Conservation (phyloP, 2,329 filamentous ascomycete species). For the Raffaelea ambrosiae region DNA sequence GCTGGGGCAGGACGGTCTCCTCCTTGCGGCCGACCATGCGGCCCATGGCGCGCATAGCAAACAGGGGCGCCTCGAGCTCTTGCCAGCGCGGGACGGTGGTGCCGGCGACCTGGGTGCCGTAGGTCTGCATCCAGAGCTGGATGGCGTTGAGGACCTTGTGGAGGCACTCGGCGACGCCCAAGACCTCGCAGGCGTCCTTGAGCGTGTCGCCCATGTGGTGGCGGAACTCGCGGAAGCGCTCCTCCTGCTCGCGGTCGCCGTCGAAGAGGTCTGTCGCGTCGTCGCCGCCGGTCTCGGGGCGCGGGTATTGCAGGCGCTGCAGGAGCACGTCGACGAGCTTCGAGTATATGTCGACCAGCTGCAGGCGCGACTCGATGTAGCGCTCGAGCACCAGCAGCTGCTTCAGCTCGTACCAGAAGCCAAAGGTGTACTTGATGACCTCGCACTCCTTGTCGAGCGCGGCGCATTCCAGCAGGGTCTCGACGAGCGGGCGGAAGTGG, state of each 20-base stretch:
- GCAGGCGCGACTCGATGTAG: constrained; percentile 72
- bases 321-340: constrained; percentile 90
- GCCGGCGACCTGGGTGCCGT: constrained; percentile 61
- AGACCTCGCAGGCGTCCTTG: constrained; percentile 94
- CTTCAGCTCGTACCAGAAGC: constrained; percentile 98
- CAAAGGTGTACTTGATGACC: constrained; percentile 87
- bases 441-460: constrained; percentile 81
- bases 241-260: constrained; percentile 89
- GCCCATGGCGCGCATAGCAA: constrained; percentile 91
- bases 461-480: constrained; percentile 86
- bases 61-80: constrained; percentile 87
- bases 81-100: constrained; percentile 89
- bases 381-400: constrained; percentile 87
- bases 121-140: constrained; percentile 77
- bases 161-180: constrained; percentile 85
- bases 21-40: constrained; percentile 92
- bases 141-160: constrained; percentile 82
- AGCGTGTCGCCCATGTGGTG: constrained; percentile 97
- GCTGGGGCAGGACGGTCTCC: constrained; percentile 74
- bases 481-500: constrained; percentile 78
- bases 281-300: constrained; percentile 58
- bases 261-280: constrained; percentile 67
- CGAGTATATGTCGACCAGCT: constrained; percentile 74
- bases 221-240: constrained; percentile 93
- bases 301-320: constrained; percentile 79